Conservation (phyloP, 441 rosid genomes). For the Biscutella laevigata region DNA sequence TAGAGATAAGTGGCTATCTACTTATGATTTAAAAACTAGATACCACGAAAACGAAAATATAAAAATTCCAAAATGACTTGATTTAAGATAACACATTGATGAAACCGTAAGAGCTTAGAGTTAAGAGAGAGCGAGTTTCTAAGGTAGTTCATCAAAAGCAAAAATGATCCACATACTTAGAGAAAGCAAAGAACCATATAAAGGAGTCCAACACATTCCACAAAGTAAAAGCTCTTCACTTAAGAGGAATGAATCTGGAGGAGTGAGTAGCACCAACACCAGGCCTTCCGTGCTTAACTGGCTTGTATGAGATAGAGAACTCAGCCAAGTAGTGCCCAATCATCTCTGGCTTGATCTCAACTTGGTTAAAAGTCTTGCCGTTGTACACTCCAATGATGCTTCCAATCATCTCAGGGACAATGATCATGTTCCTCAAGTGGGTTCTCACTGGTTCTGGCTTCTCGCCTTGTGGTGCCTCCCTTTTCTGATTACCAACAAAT, state of each 20-base stretch:
- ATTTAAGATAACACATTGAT: not conserved
- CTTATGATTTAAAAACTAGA: too few relatives aligned
- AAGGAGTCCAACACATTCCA: not conserved
- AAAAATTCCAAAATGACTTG: constrained; percentile 1
- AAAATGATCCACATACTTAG: constrained; percentile 4
- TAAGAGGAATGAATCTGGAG: constrained; percentile 82
- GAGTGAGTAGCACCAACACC: constrained; percentile 89
- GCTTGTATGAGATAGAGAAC: constrained; percentile 91
- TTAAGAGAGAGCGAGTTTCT: too few relatives aligned
- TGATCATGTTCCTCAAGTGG: constrained; percentile 69
- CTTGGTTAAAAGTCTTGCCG: constrained; percentile 83
- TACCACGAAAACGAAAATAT: too few relatives aligned
- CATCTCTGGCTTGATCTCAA: constrained; percentile 92
- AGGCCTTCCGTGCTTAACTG: constrained; percentile 90
- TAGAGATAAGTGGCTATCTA: too few relatives aligned
- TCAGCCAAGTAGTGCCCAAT: constrained; percentile 87
- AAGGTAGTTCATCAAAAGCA: constrained; percentile 10
- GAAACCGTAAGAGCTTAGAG: not conserved
- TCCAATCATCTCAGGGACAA: constrained; percentile 89
- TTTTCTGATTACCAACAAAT: constrained; percentile 37
- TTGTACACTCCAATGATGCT: constrained; percentile 82
- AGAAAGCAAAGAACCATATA: not conserved
- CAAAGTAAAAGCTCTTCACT: constrained; percentile 30
- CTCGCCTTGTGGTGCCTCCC: constrained; percentile 83
- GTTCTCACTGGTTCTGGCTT: constrained; percentile 81